Evolutionary conservation across 192 early-diverging fungal species (phyloP), one percentile per base, ranked within the genome.

Genomic region (Dimargaris cristalligena): DNA sequence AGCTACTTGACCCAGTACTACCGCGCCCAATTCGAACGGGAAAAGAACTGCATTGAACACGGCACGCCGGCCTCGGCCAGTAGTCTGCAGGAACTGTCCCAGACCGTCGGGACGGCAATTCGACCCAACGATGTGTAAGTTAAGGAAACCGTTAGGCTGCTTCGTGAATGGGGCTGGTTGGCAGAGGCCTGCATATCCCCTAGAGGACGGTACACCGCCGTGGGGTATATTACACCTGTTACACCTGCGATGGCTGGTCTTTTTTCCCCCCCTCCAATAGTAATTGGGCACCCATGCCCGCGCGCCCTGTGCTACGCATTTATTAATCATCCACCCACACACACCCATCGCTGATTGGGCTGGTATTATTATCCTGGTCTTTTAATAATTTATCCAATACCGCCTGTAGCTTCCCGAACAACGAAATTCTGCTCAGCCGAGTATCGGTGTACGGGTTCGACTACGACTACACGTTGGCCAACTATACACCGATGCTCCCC

Each of bases 391-490:
- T 44, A 11, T 14, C 44, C 20, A 11, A 44, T 14, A 44, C 44
- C 20, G 44, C 20, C 13, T 20, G 13, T 44, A 70, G 68, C 6
- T 81, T 81, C 63, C 68, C 76, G 20, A 81, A 81, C 44, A 78
- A 74, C 29, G 80, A 81, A 62, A 65, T 81, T 18, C 67, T 63
- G 47, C 65, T 81, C 3, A 72, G 67, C 60, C 66, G 67, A 44
- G 69, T 81, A 13, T 67, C 74, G 44, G 72, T 72, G 1, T 81
- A 78, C 63, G 80, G 80, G 16, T 78, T 81, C 46, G 80, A 81
- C 61, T 79, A 78, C 60, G 80, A 81, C 59, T 81, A 79, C 64
- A 81, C 80, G 18, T 58, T 81, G n/a, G 80, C 80, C 2, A 70
- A 72, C 30, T 81, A 81, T 57, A 79, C 74, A 1, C 67, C 72